These are phyloP conservation scores for Puccinia triticina DNA, from an alignment of 1,284 basidiomycete species.

Conservation along the genomic window DNA sequence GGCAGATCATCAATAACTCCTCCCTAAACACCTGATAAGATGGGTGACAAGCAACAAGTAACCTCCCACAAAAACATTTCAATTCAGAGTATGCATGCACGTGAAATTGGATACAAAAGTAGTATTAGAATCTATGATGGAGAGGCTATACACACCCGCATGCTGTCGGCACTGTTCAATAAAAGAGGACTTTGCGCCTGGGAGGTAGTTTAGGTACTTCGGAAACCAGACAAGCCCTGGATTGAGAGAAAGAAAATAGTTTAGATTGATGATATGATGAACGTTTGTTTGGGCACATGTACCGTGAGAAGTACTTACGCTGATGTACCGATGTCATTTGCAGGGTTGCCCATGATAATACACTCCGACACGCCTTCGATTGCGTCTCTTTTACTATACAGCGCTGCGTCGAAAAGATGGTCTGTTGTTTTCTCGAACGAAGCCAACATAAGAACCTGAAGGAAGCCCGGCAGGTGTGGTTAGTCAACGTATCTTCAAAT, in stretches of 20 bases:
- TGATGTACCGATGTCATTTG: slow-evolving; percentile 90
- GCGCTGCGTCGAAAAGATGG: slow-evolving; percentile 95
- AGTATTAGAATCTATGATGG: neutral
- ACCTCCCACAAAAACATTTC: neutral
- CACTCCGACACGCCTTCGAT: slow-evolving; percentile 98
- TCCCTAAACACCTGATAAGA: too few relatives aligned
- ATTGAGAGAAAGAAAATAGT: neutral
- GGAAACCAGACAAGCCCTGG: slow-evolving; percentile 49
- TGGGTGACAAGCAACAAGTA: neutral
- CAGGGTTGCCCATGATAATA: slow-evolving; percentile 99
- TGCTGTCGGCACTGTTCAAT: neutral
- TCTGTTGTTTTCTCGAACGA: slow-evolving; percentile 99
- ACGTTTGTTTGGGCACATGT: neutral
- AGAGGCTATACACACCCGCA: neutral
- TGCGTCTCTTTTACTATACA: slow-evolving; percentile 90
- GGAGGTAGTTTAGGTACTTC: slow-evolving; percentile 44
- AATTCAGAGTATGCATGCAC: neutral
- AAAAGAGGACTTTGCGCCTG: slow-evolving; percentile 46
- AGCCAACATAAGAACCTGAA: slow-evolving; percentile 79
- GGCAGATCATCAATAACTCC: too few relatives aligned
- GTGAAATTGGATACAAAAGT: neutral
- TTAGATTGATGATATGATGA: neutral
- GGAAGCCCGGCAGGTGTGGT: neutral
- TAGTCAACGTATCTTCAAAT: neutral
- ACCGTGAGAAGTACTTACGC: slow-evolving; percentile 67